Base-by-base conservation (phyloP, 2,329 filamentous ascomycete genomes). In the Phyllachora maydis region DNA sequence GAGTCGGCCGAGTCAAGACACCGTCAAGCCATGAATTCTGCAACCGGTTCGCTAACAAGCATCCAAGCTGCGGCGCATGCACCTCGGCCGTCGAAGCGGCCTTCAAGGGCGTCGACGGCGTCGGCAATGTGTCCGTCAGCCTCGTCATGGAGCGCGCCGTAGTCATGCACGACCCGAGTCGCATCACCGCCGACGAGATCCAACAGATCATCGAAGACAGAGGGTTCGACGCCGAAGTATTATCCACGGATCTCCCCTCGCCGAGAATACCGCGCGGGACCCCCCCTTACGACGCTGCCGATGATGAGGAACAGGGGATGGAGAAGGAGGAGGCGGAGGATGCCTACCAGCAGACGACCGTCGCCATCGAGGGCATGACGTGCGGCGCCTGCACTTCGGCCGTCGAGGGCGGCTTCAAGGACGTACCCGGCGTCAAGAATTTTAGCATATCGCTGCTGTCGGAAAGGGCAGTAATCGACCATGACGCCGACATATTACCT, bases 101-200 rank as follows among this genome's bases (percentile, higher is more conserved):
- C 34, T 91, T 98, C 52, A 75, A 79, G 39, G 67, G 65, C 34
- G 63, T 91, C 4, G 59, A 74, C 18, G 85, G 88, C 26, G 70
- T 88, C 7, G 77, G 75, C 32, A 81, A 63, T 36, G 81, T 95
- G 28, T 90, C 82, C 7, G 76, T 98, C 38, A 92, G 81, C 43
- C 55, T 98, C 37, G 76, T 93, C 26, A 91, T 93, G 69, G 83
- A 92, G 47, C 70, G 85, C 29, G 88, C 85, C n/a, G 83, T 95
- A 19, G 59, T 95, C 17, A 74, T 83, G 49, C 88, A 98, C 49
- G 75, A 95, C 46, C 68, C 79, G 2, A 52, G 61, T 26, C 61
- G 65, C 24, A 64, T 95, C 25, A 53, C 78, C 9, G 64, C 81
- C 29, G 75, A 83, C 18, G 54, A 72, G 35, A 64, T 95, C 29